phyloP scores from a whole-genome alignment of 805 yeast genomes.

The Jamesozyma gamospora region DNA sequence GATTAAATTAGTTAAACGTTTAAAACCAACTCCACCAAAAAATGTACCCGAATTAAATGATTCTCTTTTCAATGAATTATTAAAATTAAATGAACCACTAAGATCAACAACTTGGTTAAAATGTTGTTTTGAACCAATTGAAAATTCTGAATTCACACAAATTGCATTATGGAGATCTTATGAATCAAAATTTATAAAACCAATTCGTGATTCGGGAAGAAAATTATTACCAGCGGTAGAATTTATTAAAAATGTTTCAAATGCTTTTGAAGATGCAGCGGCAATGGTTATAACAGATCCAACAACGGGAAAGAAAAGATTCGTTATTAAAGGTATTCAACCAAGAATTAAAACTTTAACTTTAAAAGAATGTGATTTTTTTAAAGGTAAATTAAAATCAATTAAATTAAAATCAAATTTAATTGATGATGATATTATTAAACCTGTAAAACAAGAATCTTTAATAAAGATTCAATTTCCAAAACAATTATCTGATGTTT shows the following conservation, averaged over 20 bases:
- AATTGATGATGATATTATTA: conserved; percentile 10
- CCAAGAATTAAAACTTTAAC: conserved; percentile 60
- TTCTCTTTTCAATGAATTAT: conserved; percentile 48
- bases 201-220: conserved; percentile 40
- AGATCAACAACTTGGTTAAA: conserved; percentile 94
- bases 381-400: conserved; percentile 24
- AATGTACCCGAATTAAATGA: conserved; percentile 52
- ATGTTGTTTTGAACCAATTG: conserved; percentile 72
- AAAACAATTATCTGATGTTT: conserved; percentile 22
- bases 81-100: conserved; percentile 67
- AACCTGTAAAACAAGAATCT: conserved; percentile 16
- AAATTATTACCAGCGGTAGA: conserved; percentile 88
- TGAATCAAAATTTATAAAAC: conserved; percentile 71
- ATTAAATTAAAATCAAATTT: conserved; percentile 14
- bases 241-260: conserved; percentile 86
- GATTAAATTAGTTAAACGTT: conserved; percentile 41
- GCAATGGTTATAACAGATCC: conserved; percentile 81
- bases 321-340: conserved; percentile 88
- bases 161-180: conserved; percentile 93
- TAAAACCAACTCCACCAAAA: conserved; percentile 54
- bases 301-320: conserved; percentile 58
- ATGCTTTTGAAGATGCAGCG: conserved; percentile 76
- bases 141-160: conserved; percentile 83
- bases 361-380: conserved; percentile 36
- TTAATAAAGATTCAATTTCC: conserved; percentile 25